Conservation (phyloP, 805 yeast genomes). For the Pichia cabralensis region DNA sequence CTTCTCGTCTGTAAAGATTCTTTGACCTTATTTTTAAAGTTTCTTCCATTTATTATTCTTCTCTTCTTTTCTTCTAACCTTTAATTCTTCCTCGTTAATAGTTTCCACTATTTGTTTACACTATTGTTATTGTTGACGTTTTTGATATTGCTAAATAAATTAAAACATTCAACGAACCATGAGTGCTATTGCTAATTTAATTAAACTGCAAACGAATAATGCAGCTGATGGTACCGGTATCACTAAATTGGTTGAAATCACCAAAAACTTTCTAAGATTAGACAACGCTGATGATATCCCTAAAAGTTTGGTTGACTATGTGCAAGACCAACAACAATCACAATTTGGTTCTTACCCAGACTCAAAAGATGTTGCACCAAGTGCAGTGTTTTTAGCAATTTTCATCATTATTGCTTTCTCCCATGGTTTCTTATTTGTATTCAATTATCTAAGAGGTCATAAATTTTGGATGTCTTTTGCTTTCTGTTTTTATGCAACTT, state of each 20-base stretch:
- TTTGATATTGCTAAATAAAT: too few relatives aligned
- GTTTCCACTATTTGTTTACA: too few relatives aligned
- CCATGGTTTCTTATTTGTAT: conserved; percentile 36
- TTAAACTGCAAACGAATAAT: conserved; percentile 25
- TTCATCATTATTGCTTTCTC: conserved; percentile 39
- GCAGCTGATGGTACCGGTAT: conserved; percentile 46
- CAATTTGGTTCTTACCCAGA: conserved; percentile 59
- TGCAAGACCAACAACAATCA: conserved; percentile 33
- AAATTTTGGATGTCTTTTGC: conserved; percentile 46
- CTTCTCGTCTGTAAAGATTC: too few relatives aligned
- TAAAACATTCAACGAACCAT: conserved; percentile 1
- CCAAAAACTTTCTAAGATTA: conserved; percentile 20
- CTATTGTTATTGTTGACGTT: too few relatives aligned
- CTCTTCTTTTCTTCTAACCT: too few relatives aligned
- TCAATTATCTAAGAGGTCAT: conserved; percentile 48
- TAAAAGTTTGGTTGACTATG: conserved; percentile 26
- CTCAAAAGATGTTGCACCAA: conserved; percentile 46
- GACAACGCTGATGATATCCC: conserved; percentile 28
- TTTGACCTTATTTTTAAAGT: too few relatives aligned
- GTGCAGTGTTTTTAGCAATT: conserved; percentile 44
- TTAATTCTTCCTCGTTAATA: too few relatives aligned
- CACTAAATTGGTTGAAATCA: conserved; percentile 22
- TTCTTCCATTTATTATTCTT: too few relatives aligned
- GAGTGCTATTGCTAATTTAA: conserved; percentile 14
- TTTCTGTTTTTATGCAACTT: conserved; percentile 40